Evolutionary conservation across 768 basidiomycete species (phyloP).

Genomic region (Hericium erinaceus): DNA sequence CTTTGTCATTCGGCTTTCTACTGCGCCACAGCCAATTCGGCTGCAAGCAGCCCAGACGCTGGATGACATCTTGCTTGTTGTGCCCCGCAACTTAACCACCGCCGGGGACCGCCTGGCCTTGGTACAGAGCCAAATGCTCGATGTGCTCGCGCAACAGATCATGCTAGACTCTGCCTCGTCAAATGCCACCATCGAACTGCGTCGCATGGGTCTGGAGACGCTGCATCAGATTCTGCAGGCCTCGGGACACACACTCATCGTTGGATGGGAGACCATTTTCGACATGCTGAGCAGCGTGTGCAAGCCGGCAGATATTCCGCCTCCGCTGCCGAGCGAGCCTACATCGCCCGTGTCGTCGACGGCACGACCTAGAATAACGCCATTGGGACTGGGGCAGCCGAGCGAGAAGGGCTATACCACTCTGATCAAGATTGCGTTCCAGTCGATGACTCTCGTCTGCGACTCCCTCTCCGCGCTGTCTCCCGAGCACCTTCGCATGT

Average conservation of each 20-base stretch:
- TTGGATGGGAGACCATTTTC: conserved; percentile 93
- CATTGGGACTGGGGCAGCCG: conserved; percentile 38
- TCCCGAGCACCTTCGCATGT: conserved; percentile 72
- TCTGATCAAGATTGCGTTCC: conserved; percentile 88
- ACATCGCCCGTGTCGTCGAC: conserved; percentile 32
- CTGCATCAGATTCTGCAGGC: conserved; percentile 85
- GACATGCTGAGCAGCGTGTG: conserved; percentile 88
- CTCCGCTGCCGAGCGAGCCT: conserved; percentile 12
- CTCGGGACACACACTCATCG: conserved; percentile 83
- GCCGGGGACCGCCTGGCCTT: conserved; percentile 51
- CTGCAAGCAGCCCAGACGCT: conserved; percentile 84
- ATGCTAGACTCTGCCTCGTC: conserved; percentile 33
- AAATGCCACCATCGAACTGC: conserved; percentile 59
- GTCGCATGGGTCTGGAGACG: conserved; percentile 83
- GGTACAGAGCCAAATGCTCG: conserved; percentile 78
- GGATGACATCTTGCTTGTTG: conserved; percentile 71
- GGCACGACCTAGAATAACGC: conserved; percentile 18
- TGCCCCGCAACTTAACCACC: conserved; percentile 60
- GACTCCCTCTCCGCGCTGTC: conserved; percentile 83
- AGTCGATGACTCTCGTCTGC: conserved; percentile 88
- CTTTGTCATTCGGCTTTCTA: conserved; percentile 57
- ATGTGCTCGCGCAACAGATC: conserved; percentile 76
- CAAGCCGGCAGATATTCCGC: conserved; percentile 35
- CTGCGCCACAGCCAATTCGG: conserved; percentile 69
- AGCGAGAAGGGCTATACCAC: conserved; percentile 62